Conservation (phyloP, 768 basidiomycete genomes). For the Tephrocybe sp. region DNA sequence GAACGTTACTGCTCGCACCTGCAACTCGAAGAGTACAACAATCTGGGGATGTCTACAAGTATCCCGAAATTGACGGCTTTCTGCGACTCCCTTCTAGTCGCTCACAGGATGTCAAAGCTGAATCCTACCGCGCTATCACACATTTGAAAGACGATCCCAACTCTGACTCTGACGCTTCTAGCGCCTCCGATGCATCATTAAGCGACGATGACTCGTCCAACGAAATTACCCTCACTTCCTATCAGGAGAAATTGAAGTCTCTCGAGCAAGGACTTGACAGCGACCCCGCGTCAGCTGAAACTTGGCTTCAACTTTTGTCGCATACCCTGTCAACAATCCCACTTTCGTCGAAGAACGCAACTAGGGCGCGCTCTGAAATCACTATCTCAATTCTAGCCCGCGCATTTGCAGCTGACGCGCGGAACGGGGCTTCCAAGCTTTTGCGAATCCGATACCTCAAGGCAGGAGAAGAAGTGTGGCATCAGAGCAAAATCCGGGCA, state of each 20-base stretch:
- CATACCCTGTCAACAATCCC: conserved; percentile 66
- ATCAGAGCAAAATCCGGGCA: conserved; percentile 45
- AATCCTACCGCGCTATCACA: conserved; percentile 54
- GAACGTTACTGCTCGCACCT: conserved; percentile 51
- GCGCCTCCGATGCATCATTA: conserved; percentile 12
- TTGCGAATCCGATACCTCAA: conserved; percentile 67
- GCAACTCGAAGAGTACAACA: conserved; percentile 50
- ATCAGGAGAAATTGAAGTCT: conserved; percentile 57
- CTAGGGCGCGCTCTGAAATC: conserved; percentile 69
- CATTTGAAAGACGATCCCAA: conserved; percentile 23
- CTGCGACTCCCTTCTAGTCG: conserved; percentile 52
- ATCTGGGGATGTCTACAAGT: conserved; percentile 40
- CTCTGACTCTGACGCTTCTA: conserved; percentile 23
- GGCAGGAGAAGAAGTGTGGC: conserved; percentile 75
- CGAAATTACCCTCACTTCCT: conserved; percentile 44
- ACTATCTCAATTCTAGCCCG: conserved; percentile 65
- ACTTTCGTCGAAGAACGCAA: conserved; percentile 63
- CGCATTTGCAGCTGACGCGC: conserved; percentile 56
- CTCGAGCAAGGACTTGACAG: conserved; percentile 55
- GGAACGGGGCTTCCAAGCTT: conserved; percentile 45
- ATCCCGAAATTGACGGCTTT: conserved; percentile 69
- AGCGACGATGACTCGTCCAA: conserved; percentile 36
- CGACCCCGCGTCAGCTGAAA: conserved; percentile 51
- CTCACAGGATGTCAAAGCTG: conserved; percentile 26
- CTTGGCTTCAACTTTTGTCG: conserved; percentile 66